Base-by-base conservation (phyloP, 2,329 filamentous ascomycete species). In the Alternaria ventricosa region DNA sequence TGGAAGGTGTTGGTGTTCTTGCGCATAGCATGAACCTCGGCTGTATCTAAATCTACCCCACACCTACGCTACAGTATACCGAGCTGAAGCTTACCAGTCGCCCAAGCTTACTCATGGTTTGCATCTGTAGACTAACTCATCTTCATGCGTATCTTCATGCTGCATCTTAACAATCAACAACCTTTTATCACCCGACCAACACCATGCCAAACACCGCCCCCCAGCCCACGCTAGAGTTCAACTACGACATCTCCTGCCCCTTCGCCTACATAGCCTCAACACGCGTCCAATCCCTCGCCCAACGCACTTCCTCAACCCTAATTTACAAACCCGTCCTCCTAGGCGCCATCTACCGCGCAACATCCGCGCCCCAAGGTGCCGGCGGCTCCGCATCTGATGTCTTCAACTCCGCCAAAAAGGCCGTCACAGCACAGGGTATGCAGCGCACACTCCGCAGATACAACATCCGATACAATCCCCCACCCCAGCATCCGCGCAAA, bases 191-290 rank as follows among this genome's bases (percentile, higher is more conserved):
- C 6, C 7, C n/a, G n/a, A n/a, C n/a, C n/a, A n/a, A n/a, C n/a
- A n/a, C n/a, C n/a, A n/a, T n/a, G n/a, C n/a, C n/a, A n/a, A n/a
- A n/a, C n/a, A n/a, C n/a, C n/a, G n/a, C n/a, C n/a, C n/a, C n/a
- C n/a, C n/a, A n/a, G n/a, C 22, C 28, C 13, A 60, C 55, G 20
- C 64, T 77, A 9, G 67, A 73, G 27, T 77, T 76, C 63, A 70
- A 73, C 64, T 76, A 76, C 64, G 74, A 77, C 60, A 79, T 79
- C 27, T 79, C 77, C 9, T 79, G 77, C 49, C 77, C 77, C 6
- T 79, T 78, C 55, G 77, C 77, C n/a, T 79, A 79, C 66, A 79
- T 79, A 55, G 77, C 77, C 11, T 78, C 75, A 8, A 78, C 75
- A 2, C 74, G 76, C 25, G 64, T 79, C 5, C 60, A 71, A 59